Evolutionary conservation across 352 stramenopile genomes (phyloP), one percentile per base, ranked within the genome.

Genomic region (Blastocystis sp.): DNA sequence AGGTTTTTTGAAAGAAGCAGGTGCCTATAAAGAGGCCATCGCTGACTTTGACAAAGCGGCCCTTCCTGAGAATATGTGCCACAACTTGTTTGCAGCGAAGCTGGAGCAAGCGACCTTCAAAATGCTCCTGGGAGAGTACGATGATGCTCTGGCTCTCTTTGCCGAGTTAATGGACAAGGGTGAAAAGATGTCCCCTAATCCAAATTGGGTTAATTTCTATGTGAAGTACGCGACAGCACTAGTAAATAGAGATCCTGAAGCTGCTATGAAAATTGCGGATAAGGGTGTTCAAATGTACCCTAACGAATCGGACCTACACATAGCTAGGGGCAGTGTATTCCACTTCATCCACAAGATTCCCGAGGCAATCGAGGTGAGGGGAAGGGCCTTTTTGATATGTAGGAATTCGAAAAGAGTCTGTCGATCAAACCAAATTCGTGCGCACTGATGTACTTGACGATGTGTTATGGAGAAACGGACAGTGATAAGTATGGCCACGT

Each of bases 201-300:
- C 45, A 9, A 80, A 62, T 62, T 80, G 70, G 70, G 20, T 62
- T 3, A 80, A 80, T 41, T 80, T 62, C 20, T 80, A 80, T 53
- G 50, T 53, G 4, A 80, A 80, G 37, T 80, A 80, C 55, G 13
- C 45, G 1, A 39, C 23, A 3, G 53, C 37, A 0, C n/a, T 80
- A 53, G 41, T 80, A 3, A 39, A 23, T 9, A 20, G 39, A 23
- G 70, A 80, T 39, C n/a, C 13, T 3, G 43, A 80, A 23, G 70
- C 5, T 6, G 68, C 68, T 26, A 54, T 79, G 43, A 20, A 41
- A 26, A 13, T 79, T 18, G 20, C 68, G 23, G 34, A 20, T 23
- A n/a, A 26, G 29, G 68, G n/a, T 7, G 68, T 79, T n/a, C 39
- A 79, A n/a, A 54, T 53, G 45, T 79, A 53, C 39, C 68, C 68